phyloP scores from a whole-genome alignment of 2,329 filamentous ascomycete genomes.

The Neurospora sp. region DNA sequence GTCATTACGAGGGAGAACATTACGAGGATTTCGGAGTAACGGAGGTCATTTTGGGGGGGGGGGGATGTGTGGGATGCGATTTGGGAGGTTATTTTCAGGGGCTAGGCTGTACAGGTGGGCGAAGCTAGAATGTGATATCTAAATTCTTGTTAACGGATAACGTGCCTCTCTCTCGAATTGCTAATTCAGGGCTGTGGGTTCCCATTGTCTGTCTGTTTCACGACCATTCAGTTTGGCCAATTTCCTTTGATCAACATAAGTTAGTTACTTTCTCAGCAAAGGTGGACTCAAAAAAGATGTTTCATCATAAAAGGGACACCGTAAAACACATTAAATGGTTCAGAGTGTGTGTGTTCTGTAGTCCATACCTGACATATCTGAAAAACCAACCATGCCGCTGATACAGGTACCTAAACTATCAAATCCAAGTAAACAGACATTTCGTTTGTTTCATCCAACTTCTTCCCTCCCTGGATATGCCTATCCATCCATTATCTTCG shows the following conservation, averaged over 20 bases:
- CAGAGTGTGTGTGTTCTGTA: neutral
- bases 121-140: neutral
- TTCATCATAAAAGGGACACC: neutral
- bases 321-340: neutral
- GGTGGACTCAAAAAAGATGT: neutral
- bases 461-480: neutral
- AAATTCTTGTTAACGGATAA: neutral
- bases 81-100: neutral
- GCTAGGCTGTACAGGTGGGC: neutral
- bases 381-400: neutral
- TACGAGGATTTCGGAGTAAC: constrained; percentile 33
- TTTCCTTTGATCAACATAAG: neutral
- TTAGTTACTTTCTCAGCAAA: neutral
- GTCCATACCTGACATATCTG: neutral
- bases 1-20: constrained; percentile 66
- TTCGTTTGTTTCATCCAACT: neutral
- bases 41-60: neutral
- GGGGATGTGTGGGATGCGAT: neutral
- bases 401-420: neutral
- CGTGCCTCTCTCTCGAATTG: neutral
- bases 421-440: neutral
- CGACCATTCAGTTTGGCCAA: neutral
- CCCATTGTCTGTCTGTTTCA: neutral
- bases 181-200: neutral
- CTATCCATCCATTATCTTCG: neutral